Evolutionary conservation across 2,329 filamentous ascomycete species (phyloP), one percentile per base, ranked within the genome.

Genomic region (Trichoderma hamatum): DNA sequence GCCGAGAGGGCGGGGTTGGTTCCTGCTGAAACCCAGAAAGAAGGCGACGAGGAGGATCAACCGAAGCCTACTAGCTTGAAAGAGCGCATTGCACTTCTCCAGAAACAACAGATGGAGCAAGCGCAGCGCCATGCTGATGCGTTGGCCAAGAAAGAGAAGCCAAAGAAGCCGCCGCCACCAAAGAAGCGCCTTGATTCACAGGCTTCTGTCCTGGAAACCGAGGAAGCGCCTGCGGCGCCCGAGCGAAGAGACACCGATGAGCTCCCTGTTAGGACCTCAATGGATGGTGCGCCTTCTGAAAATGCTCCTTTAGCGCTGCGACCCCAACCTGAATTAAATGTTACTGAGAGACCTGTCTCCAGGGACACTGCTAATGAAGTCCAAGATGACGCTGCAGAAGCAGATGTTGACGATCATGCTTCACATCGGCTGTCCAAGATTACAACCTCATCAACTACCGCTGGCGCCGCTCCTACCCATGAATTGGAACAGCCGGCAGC

Each of bases 21-120:
- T n/a, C 80, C 84, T 39, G 77, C 83, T 19, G 76, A 79, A 59
- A 75, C 78, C 62, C 65, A 80, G 21, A 80, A 84, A 7, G 84
- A 84, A 4, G 84, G 82, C 26, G 88, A 85, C 19, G 88, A 83
- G 5, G 93, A 96, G 67, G 92, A 96, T 54, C 89, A 92, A 74
- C 94, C 95, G 1, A 97, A 98, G 80, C 93, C 94, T 28, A 92
- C 93, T 68, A 97, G 92, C 73, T 80, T 99, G 71, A 99, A 98
- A 80, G 96, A 99, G 79, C 88, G 96, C 71, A 97, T 99, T 81
- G 96, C 96, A 32, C 83, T 97, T 64, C 84, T 99, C 19, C 96
- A 99, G 79, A 95, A 92, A 77, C 94, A 98, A 78, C 96, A 99
- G 80, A 84, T 93, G 77, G 96, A 98, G 77, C 93, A 96, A 77